A percentile compares a stretch with the other conserved stretches of the same genome.
Evolutionary conservation across 2,329 filamentous ascomycete species (phyloP).

Genomic region (Neoascochyta sp.): DNA sequence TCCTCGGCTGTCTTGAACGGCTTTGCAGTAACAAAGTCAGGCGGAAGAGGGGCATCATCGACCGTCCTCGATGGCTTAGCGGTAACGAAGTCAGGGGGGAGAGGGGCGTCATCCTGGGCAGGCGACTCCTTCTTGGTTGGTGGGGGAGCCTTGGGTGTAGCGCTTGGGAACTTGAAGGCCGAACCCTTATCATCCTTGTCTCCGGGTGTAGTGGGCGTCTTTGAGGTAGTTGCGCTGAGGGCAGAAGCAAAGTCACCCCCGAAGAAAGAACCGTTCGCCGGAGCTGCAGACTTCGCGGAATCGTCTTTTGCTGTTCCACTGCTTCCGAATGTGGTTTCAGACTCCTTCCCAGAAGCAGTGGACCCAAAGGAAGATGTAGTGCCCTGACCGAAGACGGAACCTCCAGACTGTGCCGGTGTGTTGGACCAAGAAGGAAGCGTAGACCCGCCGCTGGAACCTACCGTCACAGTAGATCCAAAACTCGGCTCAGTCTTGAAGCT

Average conservation of each 20-base stretch:
- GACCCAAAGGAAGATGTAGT: conserved; percentile 26
- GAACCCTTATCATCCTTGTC: conserved; percentile 38
- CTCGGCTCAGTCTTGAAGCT: conserved; percentile 30
- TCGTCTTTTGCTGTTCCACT: conserved; percentile 61
- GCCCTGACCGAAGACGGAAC: conserved; percentile 26
- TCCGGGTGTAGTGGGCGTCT: conserved; percentile 35
- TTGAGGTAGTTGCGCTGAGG: conserved; percentile 45
- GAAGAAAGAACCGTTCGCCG: conserved; percentile 55
- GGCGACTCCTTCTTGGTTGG: conserved; percentile 25
- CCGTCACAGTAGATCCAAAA: conserved; percentile 43
- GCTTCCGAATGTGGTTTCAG: conserved; percentile 64
- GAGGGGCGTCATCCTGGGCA: conserved; percentile 34
- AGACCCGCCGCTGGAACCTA: conserved; percentile 33
- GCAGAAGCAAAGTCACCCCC: conserved; percentile 59
- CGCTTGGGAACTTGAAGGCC: conserved; percentile 20
- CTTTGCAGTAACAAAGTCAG: conserved; percentile 32
- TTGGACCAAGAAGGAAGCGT: conserved; percentile 33
- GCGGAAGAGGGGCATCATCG: conserved; percentile 40
- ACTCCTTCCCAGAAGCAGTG: conserved; percentile 54
- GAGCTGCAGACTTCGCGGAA: conserved; percentile 47
- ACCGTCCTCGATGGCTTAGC: conserved; percentile 27
- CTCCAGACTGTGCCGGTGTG: conserved; percentile 27
- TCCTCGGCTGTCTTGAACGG: conserved; percentile 35
- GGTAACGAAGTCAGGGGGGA: conserved; percentile 37
- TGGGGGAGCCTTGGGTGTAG: conserved; percentile 30